Evolutionary conservation across 352 stramenopile species (phyloP).

Genomic region (Blastocystis sp.): DNA sequence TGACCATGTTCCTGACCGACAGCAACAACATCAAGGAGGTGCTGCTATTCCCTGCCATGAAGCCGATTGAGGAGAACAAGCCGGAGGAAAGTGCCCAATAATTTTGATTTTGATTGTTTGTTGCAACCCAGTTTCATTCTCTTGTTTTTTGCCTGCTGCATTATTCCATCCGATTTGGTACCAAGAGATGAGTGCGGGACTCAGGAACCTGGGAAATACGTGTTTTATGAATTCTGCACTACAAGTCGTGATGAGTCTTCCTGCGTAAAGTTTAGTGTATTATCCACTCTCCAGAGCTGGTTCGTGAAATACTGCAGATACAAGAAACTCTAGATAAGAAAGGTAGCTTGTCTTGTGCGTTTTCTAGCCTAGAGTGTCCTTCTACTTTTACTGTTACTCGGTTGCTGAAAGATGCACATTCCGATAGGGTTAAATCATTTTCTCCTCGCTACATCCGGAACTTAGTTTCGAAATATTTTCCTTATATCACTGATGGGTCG

Average conservation of each 20-base stretch:
- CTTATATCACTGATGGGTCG: slow-evolving; percentile 23
- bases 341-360: background rate
- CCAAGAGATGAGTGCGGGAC: slow-evolving; percentile 61
- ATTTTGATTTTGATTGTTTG: background rate
- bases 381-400: background rate
- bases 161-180: background rate
- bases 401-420: background rate
- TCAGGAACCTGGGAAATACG: slow-evolving; percentile 76
- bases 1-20: slow-evolving; percentile 95
- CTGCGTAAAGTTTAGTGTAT: background rate
- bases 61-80: slow-evolving; percentile 70
- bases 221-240: slow-evolving; percentile 78
- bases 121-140: slow-evolving; percentile 5
- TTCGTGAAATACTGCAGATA: background rate
- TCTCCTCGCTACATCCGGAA: background rate
- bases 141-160: background rate
- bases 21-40: slow-evolving; percentile 99
- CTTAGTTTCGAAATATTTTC: background rate
- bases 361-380: background rate
- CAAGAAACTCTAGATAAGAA: background rate
- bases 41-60: slow-evolving; percentile 97
- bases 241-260: slow-evolving; percentile 63
- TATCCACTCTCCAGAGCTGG: background rate
- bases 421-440: background rate
- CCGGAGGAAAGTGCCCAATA: background rate